These are phyloP conservation scores for Elaeagnus macrophylla DNA, from an alignment of 306 rosid genomes.

Conservation along the genomic window DNA sequence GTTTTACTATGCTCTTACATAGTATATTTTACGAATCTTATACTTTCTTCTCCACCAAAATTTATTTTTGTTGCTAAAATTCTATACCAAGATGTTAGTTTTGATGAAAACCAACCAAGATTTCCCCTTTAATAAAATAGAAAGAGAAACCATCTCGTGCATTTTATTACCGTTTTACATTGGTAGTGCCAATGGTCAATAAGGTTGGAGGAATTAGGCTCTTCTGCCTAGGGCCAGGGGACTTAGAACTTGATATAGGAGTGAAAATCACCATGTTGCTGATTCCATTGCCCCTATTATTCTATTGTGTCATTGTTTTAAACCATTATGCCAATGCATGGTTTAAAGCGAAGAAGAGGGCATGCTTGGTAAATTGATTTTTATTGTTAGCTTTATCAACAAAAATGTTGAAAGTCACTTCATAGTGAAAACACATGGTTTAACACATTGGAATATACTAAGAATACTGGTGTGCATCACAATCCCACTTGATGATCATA, in stretches of 20 bases:
- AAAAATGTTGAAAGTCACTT: neutral
- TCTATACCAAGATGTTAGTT: too few species aligned
- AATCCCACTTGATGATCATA: too few species aligned
- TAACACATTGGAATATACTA: too few species aligned
- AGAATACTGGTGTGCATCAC: too few species aligned
- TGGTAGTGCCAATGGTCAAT: conserved; percentile 15
- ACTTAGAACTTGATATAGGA: neutral
- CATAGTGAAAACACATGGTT: neutral
- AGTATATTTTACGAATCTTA: too few species aligned
- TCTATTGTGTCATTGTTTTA: neutral
- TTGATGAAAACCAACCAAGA: neutral
- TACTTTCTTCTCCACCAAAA: too few species aligned
- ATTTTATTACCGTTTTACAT: conserved; percentile 5
- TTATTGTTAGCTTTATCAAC: neutral
- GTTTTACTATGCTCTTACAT: neutral
- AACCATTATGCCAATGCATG: too few species aligned
- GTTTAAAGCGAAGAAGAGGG: neutral
- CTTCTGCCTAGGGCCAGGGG: conserved; percentile 7
- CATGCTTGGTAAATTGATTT: neutral
- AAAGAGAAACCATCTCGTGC: conserved; percentile 6
- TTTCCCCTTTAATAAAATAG: neutral
- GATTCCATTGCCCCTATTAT: neutral
- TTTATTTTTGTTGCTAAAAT: too few species aligned
- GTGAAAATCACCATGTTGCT: conserved; percentile 2
- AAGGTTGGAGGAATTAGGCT: conserved; percentile 3